Evolutionary conservation across 176 grass and related monocot species (phyloP), one percentile per base, ranked within the genome.

Genomic region (Elaeis guineensis): DNA sequence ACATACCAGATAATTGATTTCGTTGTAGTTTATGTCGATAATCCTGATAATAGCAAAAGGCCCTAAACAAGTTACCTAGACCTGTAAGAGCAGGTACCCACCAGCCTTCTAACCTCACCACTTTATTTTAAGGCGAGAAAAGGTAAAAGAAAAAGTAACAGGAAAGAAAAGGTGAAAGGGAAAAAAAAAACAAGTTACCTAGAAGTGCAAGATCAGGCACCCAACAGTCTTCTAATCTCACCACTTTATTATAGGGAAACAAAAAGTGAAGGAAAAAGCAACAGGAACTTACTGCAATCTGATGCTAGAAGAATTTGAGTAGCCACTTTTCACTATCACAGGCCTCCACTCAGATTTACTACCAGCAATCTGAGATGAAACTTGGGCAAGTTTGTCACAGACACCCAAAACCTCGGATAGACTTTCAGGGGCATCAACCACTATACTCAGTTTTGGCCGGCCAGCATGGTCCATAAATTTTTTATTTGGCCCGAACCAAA

Each of bases 291-390:
- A 98, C 93, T 89, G 83, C n/a, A 98, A 62, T 24, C 93, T 83
- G 19, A 92, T 52, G 4, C 63, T 90, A 17, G 73, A 81, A 18
- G 28, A 60, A 78, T 81, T 81, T n/a, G 82, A 63, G 19, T 80
- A 81, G 39, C 79, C 84, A 55, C 79, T 76, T 62, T 87, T 92
- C 71, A 74, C 92, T 20, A 89, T 26, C 76, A 89, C 0, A 32
- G 84, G 21, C 77, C 84, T 91, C 93, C 93, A 98, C 30, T 92
- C 79, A 71, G 84, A 98, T 57, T 69, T 85, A 73, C 84, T 92
- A 55, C 93, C 82, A 48, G 58, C 70, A 54, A 80, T 85, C 62
- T 73, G 73, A 32, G 67, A 89, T 67, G 75, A 69, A 59, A 57
- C 69, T 61, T 70, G 78, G 61, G 84, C 81, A 52, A 83, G 66